These are phyloP conservation scores for Lachnellula occidentalis DNA, from an alignment of 2,329 filamentous ascomycete species.

Conservation along the genomic window DNA sequence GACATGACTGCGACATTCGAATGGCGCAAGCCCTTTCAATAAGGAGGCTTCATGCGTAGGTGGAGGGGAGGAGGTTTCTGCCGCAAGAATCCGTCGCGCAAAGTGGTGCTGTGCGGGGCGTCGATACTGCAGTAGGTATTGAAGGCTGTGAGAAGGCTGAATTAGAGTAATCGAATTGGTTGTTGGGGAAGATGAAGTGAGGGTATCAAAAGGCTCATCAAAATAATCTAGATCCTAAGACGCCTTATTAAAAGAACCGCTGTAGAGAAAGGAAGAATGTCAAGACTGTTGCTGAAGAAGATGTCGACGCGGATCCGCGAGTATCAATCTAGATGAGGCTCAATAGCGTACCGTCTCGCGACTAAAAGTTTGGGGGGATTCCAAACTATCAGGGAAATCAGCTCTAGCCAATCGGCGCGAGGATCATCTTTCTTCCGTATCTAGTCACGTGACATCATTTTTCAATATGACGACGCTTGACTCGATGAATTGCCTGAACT, in stretches of 20 bases:
- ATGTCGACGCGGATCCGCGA: no score
- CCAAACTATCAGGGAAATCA: no score
- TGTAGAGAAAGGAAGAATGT: no score
- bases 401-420: no score
- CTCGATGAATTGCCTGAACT: no score
- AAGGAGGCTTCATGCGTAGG: constrained; percentile 22
- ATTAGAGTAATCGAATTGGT: neutral
- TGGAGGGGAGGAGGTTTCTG: neutral
- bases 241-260: neutral
- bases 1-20: constrained; percentile 52
- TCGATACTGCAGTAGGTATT: neutral
- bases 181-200: neutral
- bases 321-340: no score
- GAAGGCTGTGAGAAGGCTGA: neutral
- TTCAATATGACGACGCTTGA: no score
- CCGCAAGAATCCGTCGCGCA: neutral
- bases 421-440: no score
- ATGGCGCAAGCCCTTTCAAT: constrained; percentile 26
- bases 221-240: neutral
- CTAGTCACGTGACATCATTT: no score
- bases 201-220: neutral
- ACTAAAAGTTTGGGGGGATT: no score
- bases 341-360: no score
- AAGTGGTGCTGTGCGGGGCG: neutral
- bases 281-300: no score